Evolutionary conservation across 208 protist genomes (phyloP), one percentile per base, ranked within the genome.

Genomic region (Hexamita inflata): DNA sequence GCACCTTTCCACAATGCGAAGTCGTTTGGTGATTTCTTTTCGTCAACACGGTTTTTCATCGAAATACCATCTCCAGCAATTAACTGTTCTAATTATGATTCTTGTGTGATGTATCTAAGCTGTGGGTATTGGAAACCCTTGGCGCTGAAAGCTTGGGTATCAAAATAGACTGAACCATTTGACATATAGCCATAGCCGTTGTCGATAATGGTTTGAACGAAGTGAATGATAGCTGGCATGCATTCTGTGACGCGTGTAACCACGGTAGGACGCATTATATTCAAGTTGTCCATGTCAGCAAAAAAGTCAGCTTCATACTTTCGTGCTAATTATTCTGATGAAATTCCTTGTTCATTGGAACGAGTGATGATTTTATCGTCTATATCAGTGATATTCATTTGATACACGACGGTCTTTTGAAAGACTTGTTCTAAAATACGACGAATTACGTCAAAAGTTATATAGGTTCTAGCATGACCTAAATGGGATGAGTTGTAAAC

Each of bases 381-480:
- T 77, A 98, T 92, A 79, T 98, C 94, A 26, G 95, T 98, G 61
- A 98, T 94, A 82, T 97, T 97, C 90, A 97, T 94, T 0, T 90
- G 86, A 64, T 90, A 91, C 9, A 85, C 38, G 0, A 97, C 83
- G 15, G 88, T 77, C 76, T 92, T 94, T 29, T 85, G 80, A 79
- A 97, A 96, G 83, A 96, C 97, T 60, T 97, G 86, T 68, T 89
- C 83, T 83, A 97, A 86, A 39, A 97, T 91, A 59, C 93, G 86
- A 53, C 93, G 86, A 34, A 98, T 77, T 77, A 97, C 94, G 80
- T 98, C 95, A 78, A 97, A 94, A 39, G 86, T 92, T 42, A 98
- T 80, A 80, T 98, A 98, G n/a, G 90, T 90, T 57, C 87, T 76
- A 1, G 93, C 94, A 85, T 98, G 95, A 24, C 95, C 95, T 80